Evolutionary conservation across 116 monocot species (phyloP).

Genomic region (Cymodocea nodosa): DNA sequence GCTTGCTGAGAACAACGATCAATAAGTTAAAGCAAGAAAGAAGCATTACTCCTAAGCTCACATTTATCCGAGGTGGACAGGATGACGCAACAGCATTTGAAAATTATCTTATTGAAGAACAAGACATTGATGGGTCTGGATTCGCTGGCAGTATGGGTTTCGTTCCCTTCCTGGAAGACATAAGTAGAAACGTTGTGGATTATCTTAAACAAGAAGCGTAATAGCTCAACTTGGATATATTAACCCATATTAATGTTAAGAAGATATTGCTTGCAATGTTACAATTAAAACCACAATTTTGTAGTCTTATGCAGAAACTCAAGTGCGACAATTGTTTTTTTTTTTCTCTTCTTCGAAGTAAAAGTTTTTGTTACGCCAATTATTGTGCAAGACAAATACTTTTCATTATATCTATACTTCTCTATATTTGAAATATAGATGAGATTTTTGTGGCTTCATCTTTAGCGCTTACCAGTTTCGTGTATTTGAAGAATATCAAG

Average conservation of each 20-base stretch:
- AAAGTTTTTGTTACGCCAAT: too few species aligned
- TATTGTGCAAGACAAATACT: too few species aligned
- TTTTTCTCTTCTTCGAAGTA: too few species aligned
- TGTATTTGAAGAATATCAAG: too few species aligned
- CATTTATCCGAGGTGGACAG: slow-evolving; percentile 72
- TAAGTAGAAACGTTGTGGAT: slow-evolving; percentile 38
- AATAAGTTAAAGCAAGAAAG: slow-evolving; percentile 85
- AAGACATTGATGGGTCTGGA: slow-evolving; percentile 59
- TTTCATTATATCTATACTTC: too few species aligned
- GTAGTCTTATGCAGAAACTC: too few species aligned
- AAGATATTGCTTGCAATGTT: background rate
- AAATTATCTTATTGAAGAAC: slow-evolving; percentile 89
- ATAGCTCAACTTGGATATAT: background rate
- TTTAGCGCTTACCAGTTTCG: too few species aligned
- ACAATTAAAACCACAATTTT: background rate
- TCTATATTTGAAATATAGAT: too few species aligned
- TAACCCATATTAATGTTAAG: background rate
- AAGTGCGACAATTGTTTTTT: too few species aligned
- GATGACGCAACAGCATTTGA: slow-evolving; percentile 80
- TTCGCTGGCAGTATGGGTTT: slow-evolving; percentile 39
- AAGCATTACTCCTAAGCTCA: slow-evolving; percentile 83
- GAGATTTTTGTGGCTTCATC: too few species aligned
- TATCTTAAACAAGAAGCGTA: slow-evolving; percentile 46
- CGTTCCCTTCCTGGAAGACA: slow-evolving; percentile 83
- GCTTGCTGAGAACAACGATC: slow-evolving; percentile 55